Percentiles rank a stretch among this genome's conserved stretches.
Conservation (phyloP, 768 basidiomycete species). For the Gelatoporia subvermispora region DNA sequence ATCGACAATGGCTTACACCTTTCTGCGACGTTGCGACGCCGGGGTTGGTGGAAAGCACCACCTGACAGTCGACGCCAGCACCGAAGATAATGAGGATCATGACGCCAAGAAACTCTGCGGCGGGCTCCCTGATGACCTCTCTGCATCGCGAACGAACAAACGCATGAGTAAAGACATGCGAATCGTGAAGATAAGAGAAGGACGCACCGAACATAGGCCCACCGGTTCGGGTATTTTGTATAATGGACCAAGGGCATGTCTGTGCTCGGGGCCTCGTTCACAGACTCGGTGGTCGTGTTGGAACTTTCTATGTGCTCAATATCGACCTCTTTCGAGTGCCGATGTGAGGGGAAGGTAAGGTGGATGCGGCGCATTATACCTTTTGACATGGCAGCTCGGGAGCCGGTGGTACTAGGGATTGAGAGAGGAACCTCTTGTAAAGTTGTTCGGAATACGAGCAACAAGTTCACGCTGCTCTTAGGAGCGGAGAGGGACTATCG, state of each 20-base stretch:
- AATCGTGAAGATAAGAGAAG: neutral
- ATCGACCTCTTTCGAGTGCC: constrained; percentile 7
- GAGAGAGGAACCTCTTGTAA: too few species aligned
- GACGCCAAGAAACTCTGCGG: constrained; percentile 60
- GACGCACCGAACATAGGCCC: constrained; percentile 50
- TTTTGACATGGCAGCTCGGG: too few species aligned
- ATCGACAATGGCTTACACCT: constrained; percentile 39
- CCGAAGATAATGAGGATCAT: constrained; percentile 59
- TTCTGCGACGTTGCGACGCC: constrained; percentile 42
- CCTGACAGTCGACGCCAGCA: constrained; percentile 53
- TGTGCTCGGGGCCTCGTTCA: neutral
- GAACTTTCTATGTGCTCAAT: constrained; percentile 7
- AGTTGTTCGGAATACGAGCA: too few species aligned
- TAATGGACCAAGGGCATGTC: constrained; percentile 24
- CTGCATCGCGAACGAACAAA: constrained; percentile 23
- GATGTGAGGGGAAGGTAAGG: constrained; percentile 8
- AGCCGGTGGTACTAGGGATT: too few species aligned
- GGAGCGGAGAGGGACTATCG: too few species aligned
- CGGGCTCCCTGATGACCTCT: constrained; percentile 48
- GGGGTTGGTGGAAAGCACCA: constrained; percentile 41
- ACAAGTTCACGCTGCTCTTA: too few species aligned
- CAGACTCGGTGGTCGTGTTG: neutral
- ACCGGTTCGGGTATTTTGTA: constrained; percentile 42
- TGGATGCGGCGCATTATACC: too few species aligned
- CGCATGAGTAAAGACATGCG: neutral